A percentile compares a stretch with the other conserved stretches of the same genome.
Conservation (phyloP, 768 basidiomycete genomes). For the Cantharellus anzutake region DNA sequence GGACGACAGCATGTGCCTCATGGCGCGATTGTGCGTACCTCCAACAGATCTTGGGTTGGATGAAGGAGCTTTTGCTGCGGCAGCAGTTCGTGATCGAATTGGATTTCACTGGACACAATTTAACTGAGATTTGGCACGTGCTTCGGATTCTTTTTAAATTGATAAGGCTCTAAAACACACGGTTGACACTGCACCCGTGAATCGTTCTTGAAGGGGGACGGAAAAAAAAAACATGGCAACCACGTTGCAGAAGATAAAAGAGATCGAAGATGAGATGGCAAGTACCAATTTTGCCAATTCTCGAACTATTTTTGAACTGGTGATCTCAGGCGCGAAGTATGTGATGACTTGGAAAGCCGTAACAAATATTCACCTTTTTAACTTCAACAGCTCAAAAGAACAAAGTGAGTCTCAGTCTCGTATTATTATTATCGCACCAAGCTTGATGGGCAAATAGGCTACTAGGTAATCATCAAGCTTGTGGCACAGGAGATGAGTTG, state of each 20-base stretch:
- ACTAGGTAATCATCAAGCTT: conserved; percentile 10
- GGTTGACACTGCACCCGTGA: too few relatives aligned
- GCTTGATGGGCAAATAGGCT: conserved; percentile 5
- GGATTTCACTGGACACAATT: too few relatives aligned
- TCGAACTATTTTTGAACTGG: background rate
- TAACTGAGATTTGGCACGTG: too few relatives aligned
- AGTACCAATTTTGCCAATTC: conserved; percentile 14
- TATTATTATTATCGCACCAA: background rate
- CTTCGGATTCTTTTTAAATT: too few relatives aligned
- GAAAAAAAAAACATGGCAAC: conserved; percentile 23
- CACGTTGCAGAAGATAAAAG: conserved; percentile 86
- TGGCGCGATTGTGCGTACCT: too few relatives aligned
- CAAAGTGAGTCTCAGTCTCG: conserved; percentile 25
- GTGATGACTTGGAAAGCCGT: conserved; percentile 12
- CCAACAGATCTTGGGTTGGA: too few relatives aligned
- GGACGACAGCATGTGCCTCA: too few relatives aligned
- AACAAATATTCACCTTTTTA: conserved; percentile 3
- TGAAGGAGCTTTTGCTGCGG: too few relatives aligned
- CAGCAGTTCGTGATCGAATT: too few relatives aligned
- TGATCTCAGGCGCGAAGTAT: conserved; percentile 56
- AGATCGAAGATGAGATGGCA: conserved; percentile 96
- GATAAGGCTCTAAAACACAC: too few relatives aligned
- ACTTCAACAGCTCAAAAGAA: conserved; percentile 67
- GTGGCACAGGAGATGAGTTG: conserved; percentile 13
- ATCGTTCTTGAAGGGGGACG: too few relatives aligned